Conservation (phyloP, 1,284 basidiomycete species). For the Sporisorium sorghi region DNA sequence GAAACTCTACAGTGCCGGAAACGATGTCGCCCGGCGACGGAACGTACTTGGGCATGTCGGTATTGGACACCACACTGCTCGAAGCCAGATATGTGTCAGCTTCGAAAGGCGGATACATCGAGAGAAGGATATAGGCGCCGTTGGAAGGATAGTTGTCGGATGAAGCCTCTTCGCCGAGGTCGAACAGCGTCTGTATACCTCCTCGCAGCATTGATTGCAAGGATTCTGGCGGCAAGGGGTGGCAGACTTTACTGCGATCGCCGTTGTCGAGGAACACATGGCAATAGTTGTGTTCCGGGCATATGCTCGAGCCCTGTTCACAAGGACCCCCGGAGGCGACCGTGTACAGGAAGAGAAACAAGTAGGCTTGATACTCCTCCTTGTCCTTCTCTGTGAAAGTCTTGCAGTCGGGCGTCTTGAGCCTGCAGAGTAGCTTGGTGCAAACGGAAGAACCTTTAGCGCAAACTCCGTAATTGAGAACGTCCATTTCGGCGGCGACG, state of each 20-base stretch:
- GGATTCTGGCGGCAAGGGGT: too few species aligned
- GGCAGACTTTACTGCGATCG: too few species aligned
- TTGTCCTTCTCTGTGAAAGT: not conserved
- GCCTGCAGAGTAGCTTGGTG: not conserved
- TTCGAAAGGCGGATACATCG: too few species aligned
- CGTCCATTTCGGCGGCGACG: not conserved
- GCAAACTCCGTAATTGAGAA: not conserved
- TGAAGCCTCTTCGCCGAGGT: too few species aligned
- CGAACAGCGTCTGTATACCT: too few species aligned
- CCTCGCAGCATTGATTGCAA: too few species aligned
- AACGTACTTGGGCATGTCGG: not conserved
- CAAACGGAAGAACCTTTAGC: not conserved
- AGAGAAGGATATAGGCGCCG: too few species aligned
- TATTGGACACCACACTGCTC: not conserved
- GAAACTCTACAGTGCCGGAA: not conserved
- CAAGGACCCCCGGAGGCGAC: not conserved
- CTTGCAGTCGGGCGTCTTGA: slow-evolving; percentile 1
- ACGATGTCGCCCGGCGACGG: not conserved
- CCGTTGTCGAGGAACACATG: not conserved
- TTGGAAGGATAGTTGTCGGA: too few species aligned
- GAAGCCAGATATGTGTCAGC: not conserved
- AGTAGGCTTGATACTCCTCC: not conserved
- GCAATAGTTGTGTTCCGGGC: not conserved
- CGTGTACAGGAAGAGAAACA: not conserved
- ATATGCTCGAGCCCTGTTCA: not conserved